Evolutionary conservation across 1,284 basidiomycete genomes (phyloP), one percentile per base, ranked within the genome.

Genomic region (Erythrobasidium hasegawianum): DNA sequence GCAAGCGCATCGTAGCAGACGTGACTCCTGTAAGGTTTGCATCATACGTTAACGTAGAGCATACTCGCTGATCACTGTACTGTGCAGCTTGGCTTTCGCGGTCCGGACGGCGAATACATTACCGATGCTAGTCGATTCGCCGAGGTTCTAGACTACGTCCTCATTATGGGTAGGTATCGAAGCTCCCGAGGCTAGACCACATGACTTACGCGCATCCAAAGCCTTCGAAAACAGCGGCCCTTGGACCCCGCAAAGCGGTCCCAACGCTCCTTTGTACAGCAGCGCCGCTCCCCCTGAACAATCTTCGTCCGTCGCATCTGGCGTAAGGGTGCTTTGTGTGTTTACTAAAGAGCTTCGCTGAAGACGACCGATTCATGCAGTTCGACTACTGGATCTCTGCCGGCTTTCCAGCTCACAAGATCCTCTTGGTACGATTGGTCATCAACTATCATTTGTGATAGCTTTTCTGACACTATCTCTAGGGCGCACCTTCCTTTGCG

Each of bases 151-250:
- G 86, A 94, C 75, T 91, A 87, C 86, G 81, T 90, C 59, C 78
- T 87, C 65, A 78, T 92, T 70, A 92, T 93, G 89, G 89, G 43
- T 47, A 14, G 90, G 77, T 91, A 14, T 29, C 22, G n/a, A n/a
- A n/a, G n/a, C n/a, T n/a, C n/a, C n/a, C n/a, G n/a, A n/a, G n/a
- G n/a, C n/a, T n/a, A n/a, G n/a, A n/a, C n/a, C n/a, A n/a, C n/a
- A n/a, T n/a, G n/a, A 53, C 24, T 22, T 53, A 16, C 29, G 24
- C 50, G 50, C 13, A n/a, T 16, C 20, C 18, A 24, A 9, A 33
- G 33, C 52, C n/a, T 54, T 27, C 24, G 52, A 54, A 10, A 54
- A 24, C 20, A 27, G 33, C 22, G 52, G 52, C 2, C 24, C 40
- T 16, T 58, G 57, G 57, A 22, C 13, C 22, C 40, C 41, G 11